Percentiles rank a stretch among this genome's conserved stretches.
Evolutionary conservation across 2,329 filamentous ascomycete species (phyloP).

Genomic region (Nemania sp.): DNA sequence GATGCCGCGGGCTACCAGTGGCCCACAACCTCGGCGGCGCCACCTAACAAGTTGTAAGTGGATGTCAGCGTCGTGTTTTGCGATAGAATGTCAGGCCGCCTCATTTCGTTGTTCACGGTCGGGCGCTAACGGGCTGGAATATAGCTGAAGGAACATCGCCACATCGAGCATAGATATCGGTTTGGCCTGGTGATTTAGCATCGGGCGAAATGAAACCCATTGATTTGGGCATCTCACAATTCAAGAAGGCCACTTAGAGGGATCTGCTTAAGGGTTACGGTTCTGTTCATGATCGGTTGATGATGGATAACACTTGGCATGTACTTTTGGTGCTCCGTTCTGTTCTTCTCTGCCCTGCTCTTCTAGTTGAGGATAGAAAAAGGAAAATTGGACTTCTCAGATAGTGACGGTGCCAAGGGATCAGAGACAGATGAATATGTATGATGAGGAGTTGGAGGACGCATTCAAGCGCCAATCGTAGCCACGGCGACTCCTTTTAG

Average conservation of each 20-base stretch:
- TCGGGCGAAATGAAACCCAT: conserved; percentile 34
- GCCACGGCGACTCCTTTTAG: background rate
- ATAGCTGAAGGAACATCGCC: conserved; percentile 42
- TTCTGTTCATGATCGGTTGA: conserved; percentile 26
- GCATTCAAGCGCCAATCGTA: conserved; percentile 11
- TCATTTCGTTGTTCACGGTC: conserved; percentile 32
- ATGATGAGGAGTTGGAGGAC: background rate
- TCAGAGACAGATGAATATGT: conserved; percentile 12
- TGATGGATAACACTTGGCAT: conserved; percentile 22
- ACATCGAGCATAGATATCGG: conserved; percentile 36
- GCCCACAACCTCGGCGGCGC: conserved; percentile 79
- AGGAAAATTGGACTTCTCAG: conserved; percentile 31
- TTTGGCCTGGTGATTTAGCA: conserved; percentile 28
- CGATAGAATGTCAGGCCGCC: conserved; percentile 46
- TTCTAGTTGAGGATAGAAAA: conserved; percentile 39
- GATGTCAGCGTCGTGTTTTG: conserved; percentile 42
- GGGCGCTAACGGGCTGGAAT: conserved; percentile 39
- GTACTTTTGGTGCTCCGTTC: conserved; percentile 33
- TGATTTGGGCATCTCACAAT: conserved; percentile 36
- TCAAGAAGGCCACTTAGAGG: conserved; percentile 27
- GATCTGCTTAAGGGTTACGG: conserved; percentile 19
- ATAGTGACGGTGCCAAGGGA: conserved; percentile 11
- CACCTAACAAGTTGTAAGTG: conserved; percentile 84
- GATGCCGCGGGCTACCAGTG: conserved; percentile 96
- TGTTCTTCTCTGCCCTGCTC: conserved; percentile 26